Conservation (phyloP, 2,329 filamentous ascomycete species). For the Ophiocordyceps camponoti-leonardi region DNA sequence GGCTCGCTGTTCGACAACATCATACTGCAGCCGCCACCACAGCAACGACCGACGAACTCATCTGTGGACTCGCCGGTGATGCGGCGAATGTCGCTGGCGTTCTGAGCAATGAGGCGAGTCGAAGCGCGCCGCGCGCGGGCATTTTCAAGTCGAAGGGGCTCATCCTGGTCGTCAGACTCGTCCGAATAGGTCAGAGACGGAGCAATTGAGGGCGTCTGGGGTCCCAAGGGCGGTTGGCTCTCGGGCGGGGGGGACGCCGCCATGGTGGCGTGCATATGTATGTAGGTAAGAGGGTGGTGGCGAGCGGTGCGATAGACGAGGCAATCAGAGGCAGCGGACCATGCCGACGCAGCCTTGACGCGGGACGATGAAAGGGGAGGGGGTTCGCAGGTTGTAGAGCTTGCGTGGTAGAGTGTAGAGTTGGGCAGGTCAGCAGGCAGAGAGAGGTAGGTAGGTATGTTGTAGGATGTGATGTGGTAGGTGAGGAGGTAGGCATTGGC, state of each 20-base stretch:
- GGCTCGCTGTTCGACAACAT: slow-evolving; percentile 33
- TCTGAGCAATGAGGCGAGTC: slow-evolving; percentile 49
- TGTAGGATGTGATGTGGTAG: too few species aligned
- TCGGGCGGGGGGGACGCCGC: slow-evolving; percentile 17
- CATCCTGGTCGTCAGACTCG: slow-evolving; percentile 42
- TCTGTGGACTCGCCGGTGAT: slow-evolving; percentile 48
- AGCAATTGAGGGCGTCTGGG: slow-evolving; percentile 30
- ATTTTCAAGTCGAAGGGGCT: slow-evolving; percentile 24
- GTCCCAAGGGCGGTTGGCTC: slow-evolving; percentile 27
- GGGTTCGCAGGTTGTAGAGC: background rate
- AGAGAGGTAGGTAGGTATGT: too few species aligned
- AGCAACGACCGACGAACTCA: slow-evolving; percentile 44
- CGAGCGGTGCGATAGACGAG: background rate
- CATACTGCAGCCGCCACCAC: slow-evolving; percentile 47
- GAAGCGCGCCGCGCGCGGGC: slow-evolving; percentile 45
- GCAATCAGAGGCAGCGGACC: background rate
- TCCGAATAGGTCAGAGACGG: slow-evolving; percentile 47
- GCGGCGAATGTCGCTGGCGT: slow-evolving; percentile 41
- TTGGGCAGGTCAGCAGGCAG: too few species aligned
- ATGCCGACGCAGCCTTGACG: background rate
- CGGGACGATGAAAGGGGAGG: background rate
- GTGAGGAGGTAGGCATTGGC: too few species aligned
- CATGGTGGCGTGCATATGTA: slow-evolving; percentile 9
- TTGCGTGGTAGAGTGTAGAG: background rate
- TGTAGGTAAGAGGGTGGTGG: too few species aligned